Evolutionary conservation across 1,139 yeast species (phyloP).

Genomic region (Geotrichum bryndzae): DNA sequence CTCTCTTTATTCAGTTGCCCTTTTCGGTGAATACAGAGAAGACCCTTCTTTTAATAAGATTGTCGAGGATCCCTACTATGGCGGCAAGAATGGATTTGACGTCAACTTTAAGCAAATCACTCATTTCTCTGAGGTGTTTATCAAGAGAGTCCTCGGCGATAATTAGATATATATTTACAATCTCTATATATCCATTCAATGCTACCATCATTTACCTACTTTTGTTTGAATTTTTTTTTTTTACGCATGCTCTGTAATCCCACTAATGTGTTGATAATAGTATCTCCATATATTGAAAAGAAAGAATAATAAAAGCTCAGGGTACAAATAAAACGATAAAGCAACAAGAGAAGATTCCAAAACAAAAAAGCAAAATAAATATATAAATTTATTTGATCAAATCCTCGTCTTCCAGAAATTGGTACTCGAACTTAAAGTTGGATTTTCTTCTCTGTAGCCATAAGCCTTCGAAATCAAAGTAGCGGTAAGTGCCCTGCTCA

Average conservation of each 20-base stretch:
- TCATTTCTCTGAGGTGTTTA: constrained; percentile 45
- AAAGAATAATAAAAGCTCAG: background rate
- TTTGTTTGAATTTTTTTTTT: background rate
- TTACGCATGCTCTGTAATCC: background rate
- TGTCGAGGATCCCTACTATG: constrained; percentile 89
- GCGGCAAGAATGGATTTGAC: constrained; percentile 78
- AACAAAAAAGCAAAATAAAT: background rate
- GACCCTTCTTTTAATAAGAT: constrained; percentile 46
- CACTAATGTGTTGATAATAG: background rate
- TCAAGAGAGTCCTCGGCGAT: constrained; percentile 3
- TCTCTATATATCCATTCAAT: background rate
- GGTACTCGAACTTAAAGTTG: constrained; percentile 52
- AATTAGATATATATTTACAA: background rate
- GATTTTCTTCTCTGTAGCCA: constrained; percentile 85
- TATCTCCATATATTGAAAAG: background rate
- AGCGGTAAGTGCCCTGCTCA: constrained; percentile 59
- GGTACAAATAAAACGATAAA: background rate
- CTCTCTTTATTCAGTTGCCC: constrained; percentile 22
- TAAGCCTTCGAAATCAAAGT: constrained; percentile 83
- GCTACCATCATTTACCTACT: background rate
- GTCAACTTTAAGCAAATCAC: constrained; percentile 64
- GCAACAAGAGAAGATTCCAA: background rate
- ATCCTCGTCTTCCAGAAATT: constrained; percentile 40
- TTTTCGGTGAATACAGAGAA: constrained; percentile 76
- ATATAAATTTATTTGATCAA: background rate